Conservation (phyloP, 805 yeast genomes). For the Teunomyces lycoperdinae region DNA sequence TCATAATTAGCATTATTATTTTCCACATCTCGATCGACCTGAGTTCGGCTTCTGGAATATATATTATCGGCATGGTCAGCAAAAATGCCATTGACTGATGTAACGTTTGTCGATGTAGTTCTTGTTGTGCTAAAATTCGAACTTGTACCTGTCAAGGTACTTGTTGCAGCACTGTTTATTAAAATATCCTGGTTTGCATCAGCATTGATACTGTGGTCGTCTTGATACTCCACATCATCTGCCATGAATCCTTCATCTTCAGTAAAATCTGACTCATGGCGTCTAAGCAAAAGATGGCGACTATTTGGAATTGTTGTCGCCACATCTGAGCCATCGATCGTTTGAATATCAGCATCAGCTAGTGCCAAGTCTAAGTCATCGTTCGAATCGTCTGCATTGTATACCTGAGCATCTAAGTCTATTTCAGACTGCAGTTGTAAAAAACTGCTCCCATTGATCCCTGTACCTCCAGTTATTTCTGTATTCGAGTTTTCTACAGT, state of each 20-base stretch:
- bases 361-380: slow-evolving; percentile 7
- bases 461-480: slow-evolving; percentile 7
- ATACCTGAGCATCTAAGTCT: slow-evolving; percentile 48
- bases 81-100: slow-evolving; percentile 11
- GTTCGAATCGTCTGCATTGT: slow-evolving; percentile 37
- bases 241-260: slow-evolving; percentile 46
- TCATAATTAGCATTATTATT: slow-evolving; percentile 30
- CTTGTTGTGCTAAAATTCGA: slow-evolving; percentile 15
- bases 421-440: slow-evolving; percentile 11
- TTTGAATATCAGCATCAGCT: neutral
- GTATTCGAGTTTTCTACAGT: slow-evolving; percentile 22
- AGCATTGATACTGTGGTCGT: slow-evolving; percentile 31
- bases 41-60: slow-evolving; percentile 1
- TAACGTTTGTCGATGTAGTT: slow-evolving; percentile 14
- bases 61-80: neutral
- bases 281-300: neutral
- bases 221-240: slow-evolving; percentile 45
- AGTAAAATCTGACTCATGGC: neutral
- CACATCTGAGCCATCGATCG: neutral
- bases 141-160: slow-evolving; percentile 6
- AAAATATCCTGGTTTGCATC: slow-evolving; percentile 17
- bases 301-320: slow-evolving; percentile 1
- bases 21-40: slow-evolving; percentile 6
- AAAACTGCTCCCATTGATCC: slow-evolving; percentile 10
- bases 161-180: slow-evolving; percentile 12